Evolutionary conservation across 495 filamentous ascomycete genomes (phyloP).

Genomic region (Aspergillus saccharolyticus): DNA sequence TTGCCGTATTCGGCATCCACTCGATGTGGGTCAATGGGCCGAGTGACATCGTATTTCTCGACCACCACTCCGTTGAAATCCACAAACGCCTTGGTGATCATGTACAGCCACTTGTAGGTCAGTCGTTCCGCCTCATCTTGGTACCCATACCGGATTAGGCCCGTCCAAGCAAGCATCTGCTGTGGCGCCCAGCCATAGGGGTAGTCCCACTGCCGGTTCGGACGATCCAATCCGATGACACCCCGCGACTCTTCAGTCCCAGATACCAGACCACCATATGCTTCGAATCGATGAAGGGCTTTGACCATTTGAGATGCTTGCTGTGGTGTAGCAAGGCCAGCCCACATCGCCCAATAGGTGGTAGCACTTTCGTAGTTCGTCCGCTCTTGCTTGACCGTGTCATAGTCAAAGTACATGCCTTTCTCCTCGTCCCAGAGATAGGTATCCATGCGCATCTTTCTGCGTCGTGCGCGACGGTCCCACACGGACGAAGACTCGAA

Average conservation of each 20-base stretch:
- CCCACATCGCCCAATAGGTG: constrained; percentile 97
- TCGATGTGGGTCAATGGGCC: constrained; percentile 79
- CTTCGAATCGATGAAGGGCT: constrained; percentile 81
- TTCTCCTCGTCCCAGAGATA: constrained; percentile 85
- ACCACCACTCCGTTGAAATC: constrained; percentile 97
- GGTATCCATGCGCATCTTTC: constrained; percentile 77
- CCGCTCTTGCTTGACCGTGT: constrained; percentile 73
- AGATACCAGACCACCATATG: constrained; percentile 79
- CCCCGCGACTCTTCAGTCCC: constrained; percentile 85
- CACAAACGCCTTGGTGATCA: constrained; percentile 95
- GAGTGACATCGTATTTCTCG: constrained; percentile 96
- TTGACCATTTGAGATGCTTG: constrained; percentile 77
- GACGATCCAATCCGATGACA: constrained; percentile 67
- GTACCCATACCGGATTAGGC: constrained; percentile 84
- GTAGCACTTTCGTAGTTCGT: constrained; percentile 80
- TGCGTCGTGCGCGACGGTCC: constrained; percentile 77
- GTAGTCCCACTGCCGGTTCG: constrained; percentile 97
- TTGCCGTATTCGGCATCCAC: constrained; percentile 98
- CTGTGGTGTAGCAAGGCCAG: constrained; percentile 70
- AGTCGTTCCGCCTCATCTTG: constrained; percentile 80
- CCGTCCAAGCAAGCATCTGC: constrained; percentile 96
- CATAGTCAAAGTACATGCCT: constrained; percentile 96
- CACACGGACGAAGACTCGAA: constrained; percentile 77
- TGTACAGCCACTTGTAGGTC: constrained; percentile 92
- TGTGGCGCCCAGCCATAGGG: constrained; percentile 98